These are phyloP conservation scores for Canna indica DNA, from an alignment of 176 grass and related monocot genomes.

Conservation along the genomic window DNA sequence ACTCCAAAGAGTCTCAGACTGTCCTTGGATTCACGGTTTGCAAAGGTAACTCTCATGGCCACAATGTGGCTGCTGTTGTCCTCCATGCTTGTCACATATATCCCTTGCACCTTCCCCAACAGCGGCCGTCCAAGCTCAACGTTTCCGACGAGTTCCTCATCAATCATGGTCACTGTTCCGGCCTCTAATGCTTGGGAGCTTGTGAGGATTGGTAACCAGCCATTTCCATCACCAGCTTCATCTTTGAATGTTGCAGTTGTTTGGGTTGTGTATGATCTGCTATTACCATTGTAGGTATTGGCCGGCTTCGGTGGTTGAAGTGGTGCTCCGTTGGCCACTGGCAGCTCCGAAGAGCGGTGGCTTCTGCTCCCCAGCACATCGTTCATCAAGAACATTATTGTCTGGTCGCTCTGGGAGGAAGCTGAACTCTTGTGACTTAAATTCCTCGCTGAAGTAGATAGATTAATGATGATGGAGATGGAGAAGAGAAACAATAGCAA, in stretches of 20 bases:
- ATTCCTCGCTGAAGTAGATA: conserved; percentile 18
- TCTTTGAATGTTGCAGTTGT: not conserved
- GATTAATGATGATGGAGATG: conserved; percentile 14
- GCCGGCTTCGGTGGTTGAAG: not conserved
- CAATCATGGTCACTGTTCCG: conserved; percentile 28
- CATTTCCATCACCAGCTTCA: conserved; percentile 12
- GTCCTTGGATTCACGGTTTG: conserved; percentile 14
- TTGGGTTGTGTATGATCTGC: not conserved
- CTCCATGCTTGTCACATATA: conserved; percentile 37
- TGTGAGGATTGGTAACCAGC: conserved; percentile 43
- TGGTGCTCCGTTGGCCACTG: not conserved
- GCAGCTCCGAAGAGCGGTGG: not conserved
- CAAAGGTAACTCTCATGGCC: conserved; percentile 47
- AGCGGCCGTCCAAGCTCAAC: conserved; percentile 24
- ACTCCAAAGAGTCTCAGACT: conserved; percentile 70
- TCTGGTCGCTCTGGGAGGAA: conserved; percentile 18
- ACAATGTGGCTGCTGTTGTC: conserved; percentile 38
- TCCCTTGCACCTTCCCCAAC: conserved; percentile 46
- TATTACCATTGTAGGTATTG: not conserved
- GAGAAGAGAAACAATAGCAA: conserved; percentile 28
- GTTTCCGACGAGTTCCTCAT: conserved; percentile 39
- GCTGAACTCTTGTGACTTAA: not conserved
- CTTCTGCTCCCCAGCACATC: conserved; percentile 7
- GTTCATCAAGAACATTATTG: conserved; percentile 45
- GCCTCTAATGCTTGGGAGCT: conserved; percentile 22